Evolutionary conservation across 371 early-diverging fungal genomes (phyloP).

Genomic region (Amoeboaphelidium protococcarum): DNA sequence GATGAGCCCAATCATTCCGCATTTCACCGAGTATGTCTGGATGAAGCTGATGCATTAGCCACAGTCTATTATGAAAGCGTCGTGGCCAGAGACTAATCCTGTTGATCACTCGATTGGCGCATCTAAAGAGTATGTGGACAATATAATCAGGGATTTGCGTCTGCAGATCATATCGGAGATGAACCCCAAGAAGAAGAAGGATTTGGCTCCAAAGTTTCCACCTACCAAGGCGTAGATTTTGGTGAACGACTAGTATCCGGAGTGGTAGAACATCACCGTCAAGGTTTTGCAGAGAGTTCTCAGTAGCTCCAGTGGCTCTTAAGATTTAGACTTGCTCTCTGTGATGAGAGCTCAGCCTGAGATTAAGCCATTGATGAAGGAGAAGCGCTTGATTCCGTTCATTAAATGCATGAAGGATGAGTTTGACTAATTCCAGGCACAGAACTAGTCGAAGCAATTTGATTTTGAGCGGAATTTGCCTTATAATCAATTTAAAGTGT

Average conservation of each 20-base stretch:
- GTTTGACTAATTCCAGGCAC: slow-evolving; percentile 6
- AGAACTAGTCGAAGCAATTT: slow-evolving; percentile 35
- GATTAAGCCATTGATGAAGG: slow-evolving; percentile 45
- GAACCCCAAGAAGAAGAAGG: slow-evolving; percentile 49
- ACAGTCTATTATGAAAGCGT: slow-evolving; percentile 18
- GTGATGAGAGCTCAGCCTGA: slow-evolving; percentile 28
- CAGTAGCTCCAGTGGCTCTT: slow-evolving; percentile 1
- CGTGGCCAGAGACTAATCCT: slow-evolving; percentile 24
- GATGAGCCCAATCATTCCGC: slow-evolving; percentile 66
- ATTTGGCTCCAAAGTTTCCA: slow-evolving; percentile 17
- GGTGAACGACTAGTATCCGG: slow-evolving; percentile 58
- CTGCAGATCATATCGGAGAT: slow-evolving; percentile 26
- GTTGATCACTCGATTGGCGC: slow-evolving; percentile 37
- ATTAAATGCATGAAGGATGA: slow-evolving; percentile 20
- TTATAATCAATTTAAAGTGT: slow-evolving; percentile 46
- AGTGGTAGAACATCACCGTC: slow-evolving; percentile 61
- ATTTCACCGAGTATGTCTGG: slow-evolving; percentile 84
- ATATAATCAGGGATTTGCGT: slow-evolving; percentile 42
- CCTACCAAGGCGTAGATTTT: slow-evolving; percentile 30
- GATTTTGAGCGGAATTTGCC: slow-evolving; percentile 45
- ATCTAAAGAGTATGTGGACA: slow-evolving; percentile 52
- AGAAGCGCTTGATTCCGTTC: slow-evolving; percentile 85
- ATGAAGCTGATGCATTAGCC: slow-evolving; percentile 37
- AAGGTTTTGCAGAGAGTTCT: background rate
- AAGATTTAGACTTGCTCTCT: slow-evolving; percentile 5